Percentiles rank a stretch among this genome's conserved stretches.
Evolutionary conservation across 345 rosid species (phyloP).

Genomic region (Noccaea caerulescens): DNA sequence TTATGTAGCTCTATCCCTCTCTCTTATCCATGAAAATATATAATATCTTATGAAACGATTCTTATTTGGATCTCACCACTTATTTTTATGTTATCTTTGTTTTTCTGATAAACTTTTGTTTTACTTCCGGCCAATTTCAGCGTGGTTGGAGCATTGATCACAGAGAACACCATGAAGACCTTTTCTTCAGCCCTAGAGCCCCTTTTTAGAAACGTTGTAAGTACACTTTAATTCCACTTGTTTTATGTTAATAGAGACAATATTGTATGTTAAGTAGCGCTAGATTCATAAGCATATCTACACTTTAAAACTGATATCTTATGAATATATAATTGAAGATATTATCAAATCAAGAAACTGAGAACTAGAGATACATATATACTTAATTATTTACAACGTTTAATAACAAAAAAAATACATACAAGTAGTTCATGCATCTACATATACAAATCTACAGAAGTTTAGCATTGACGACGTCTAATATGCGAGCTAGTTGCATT

Average conservation of each 20-base stretch:
- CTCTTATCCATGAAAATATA: conserved; percentile 1
- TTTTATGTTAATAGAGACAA: not conserved
- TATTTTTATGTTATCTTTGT: not conserved
- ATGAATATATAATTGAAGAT: not conserved
- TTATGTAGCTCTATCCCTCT: conserved; percentile 12
- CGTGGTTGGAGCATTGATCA: conserved; percentile 58
- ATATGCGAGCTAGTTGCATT: conserved; percentile 30
- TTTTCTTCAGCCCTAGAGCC: conserved; percentile 75
- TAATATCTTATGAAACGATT: not conserved
- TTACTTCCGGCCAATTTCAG: conserved; percentile 44
- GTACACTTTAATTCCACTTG: conserved; percentile 11
- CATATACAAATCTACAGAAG: not conserved
- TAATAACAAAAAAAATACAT: not conserved
- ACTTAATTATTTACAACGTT: not conserved
- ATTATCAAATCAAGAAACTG: not conserved
- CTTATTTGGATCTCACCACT: conserved; percentile 9
- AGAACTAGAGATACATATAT: not conserved
- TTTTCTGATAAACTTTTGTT: conserved; percentile 8
- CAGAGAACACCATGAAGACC: conserved; percentile 52
- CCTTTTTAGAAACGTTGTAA: conserved; percentile 79
- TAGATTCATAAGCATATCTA: conserved; percentile 12
- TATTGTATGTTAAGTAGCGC: conserved; percentile 14
- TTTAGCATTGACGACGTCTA: conserved; percentile 28
- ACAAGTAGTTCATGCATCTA: not conserved
- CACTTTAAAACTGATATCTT: not conserved